Percentiles rank a stretch among this genome's conserved stretches.
phyloP scores from a whole-genome alignment of 345 rosid genomes.

The Ceriops decandra region DNA sequence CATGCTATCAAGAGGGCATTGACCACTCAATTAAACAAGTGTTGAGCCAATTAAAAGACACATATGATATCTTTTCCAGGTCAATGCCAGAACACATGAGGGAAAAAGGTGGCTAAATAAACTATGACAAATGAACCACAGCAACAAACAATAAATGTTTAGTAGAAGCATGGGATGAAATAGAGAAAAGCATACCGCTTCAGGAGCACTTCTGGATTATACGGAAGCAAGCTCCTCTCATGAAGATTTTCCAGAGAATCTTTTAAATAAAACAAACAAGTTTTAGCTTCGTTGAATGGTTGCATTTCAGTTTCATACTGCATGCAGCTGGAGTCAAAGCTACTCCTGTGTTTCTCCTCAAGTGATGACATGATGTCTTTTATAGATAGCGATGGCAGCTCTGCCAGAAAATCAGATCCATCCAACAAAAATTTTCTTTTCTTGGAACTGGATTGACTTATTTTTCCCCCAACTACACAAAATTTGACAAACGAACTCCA shows the following conservation, averaged over 20 bases:
- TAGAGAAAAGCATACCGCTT: conserved; percentile 47
- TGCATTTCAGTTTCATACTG: conserved; percentile 18
- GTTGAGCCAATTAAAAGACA: neutral
- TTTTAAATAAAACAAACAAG: conserved; percentile 76
- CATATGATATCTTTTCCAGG: neutral
- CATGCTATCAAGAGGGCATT: neutral
- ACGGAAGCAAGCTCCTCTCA: conserved; percentile 64
- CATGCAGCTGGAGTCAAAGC: conserved; percentile 10
- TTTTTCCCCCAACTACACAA: conserved; percentile 25
- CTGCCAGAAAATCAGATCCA: conserved; percentile 22
- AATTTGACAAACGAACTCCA: conserved; percentile 54
- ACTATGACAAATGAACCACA: neutral
- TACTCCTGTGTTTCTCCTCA: conserved; percentile 18
- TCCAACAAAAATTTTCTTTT: conserved; percentile 42
- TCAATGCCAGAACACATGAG: neutral
- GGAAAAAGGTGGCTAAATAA: neutral
- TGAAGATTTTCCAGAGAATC: conserved; percentile 58
- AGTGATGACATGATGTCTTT: conserved; percentile 9
- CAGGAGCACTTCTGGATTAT: conserved; percentile 73
- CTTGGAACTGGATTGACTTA: conserved; percentile 37
- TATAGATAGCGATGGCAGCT: conserved; percentile 10
- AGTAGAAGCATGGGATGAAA: neutral
- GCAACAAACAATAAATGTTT: conserved; percentile 1
- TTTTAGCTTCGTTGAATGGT: conserved; percentile 47
- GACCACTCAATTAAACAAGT: conserved; percentile 1